Percentiles rank a stretch among this genome's conserved stretches.
Conservation (phyloP, 805 yeast species). For the Monosporozyma solicola region DNA sequence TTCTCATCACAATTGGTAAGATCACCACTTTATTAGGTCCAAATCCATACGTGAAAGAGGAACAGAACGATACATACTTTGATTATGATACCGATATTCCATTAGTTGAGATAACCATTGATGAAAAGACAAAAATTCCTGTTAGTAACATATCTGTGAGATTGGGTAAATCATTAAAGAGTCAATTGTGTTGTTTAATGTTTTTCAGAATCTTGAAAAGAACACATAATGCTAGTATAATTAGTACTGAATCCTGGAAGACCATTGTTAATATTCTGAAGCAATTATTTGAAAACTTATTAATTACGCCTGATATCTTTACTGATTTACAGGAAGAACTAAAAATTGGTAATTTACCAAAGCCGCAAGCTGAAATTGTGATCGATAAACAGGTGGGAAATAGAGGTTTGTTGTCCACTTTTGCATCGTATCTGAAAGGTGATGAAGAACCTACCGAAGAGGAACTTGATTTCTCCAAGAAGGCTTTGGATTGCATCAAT, state of each 20-base stretch:
- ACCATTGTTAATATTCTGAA: slow-evolving; percentile 50
- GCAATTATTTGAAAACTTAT: slow-evolving; percentile 60
- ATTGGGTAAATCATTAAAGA: slow-evolving; percentile 85
- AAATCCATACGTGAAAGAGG: slow-evolving; percentile 1
- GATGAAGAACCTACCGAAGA: slow-evolving; percentile 94
- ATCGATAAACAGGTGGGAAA: slow-evolving; percentile 55
- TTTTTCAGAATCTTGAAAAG: slow-evolving; percentile 67
- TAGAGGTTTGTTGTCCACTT: slow-evolving; percentile 80
- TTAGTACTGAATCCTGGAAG: slow-evolving; percentile 44
- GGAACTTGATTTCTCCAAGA: slow-evolving; percentile 77
- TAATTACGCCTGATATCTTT: slow-evolving; percentile 59
- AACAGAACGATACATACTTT: slow-evolving; percentile 11
- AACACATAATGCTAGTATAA: slow-evolving; percentile 38
- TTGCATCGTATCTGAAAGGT: slow-evolving; percentile 87
- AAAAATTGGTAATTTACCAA: slow-evolving; percentile 45
- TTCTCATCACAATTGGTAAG: slow-evolving; percentile 57
- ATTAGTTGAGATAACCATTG: slow-evolving; percentile 36
- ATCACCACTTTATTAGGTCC: slow-evolving; percentile 53
- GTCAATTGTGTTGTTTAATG: slow-evolving; percentile 82
- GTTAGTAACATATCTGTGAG: slow-evolving; percentile 76
- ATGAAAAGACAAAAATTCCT: slow-evolving; percentile 47
- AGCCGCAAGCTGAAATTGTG: slow-evolving; percentile 57
- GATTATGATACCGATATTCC: slow-evolving; percentile 30
- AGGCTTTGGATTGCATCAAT: slow-evolving; percentile 74
- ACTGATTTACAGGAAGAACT: slow-evolving; percentile 53